Base-by-base conservation (phyloP, 2,329 filamentous ascomycete genomes). In the Alternaria sp. region DNA sequence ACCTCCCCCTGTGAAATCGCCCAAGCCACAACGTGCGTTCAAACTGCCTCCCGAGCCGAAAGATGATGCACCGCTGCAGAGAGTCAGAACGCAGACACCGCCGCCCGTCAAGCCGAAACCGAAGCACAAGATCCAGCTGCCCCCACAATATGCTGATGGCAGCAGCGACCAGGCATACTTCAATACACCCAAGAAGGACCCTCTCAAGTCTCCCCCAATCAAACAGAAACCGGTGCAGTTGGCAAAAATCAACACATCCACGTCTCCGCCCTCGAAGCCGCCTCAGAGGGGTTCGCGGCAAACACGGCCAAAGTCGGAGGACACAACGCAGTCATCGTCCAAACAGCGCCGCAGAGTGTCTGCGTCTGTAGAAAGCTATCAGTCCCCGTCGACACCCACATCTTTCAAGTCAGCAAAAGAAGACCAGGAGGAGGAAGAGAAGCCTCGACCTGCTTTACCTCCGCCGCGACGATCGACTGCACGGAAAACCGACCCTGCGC, bases 1-100 rank as follows among this genome's bases (percentile, higher is more conserved):
- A 55, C 68, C 72, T 10, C 72, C 81, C 30, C 73, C 78, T 13
- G 69, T 83, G 9, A 74, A 73, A 43, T 81, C 81, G 12, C 82
- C 82, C 1, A 83, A 83, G 66, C 82, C 83, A 21, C 74, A 72
- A 32, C 72, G 78, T 43, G 71, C 66, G n/a, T 66, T 79, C 54
- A 69, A 63, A 40, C 46, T 78, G 3, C 73, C 77, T 6, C 70
- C 71, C n/a, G 76, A 77, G 40, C 71, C 73, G 2, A 64, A 62
- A 15, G 67, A 72, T 6, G 63, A 69, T 15, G 55, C 43, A 6
- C 64, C 67, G 3, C 61, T 75, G 12, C 61, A 66, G 19, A 71
- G 67, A 45, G 63, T 62, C 51, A 68, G 50, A 47, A 75, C 70
- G 25, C 66, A 66, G 5, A 75, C 65, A 17, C 71, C 74, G 13